Percentiles rank a stretch among this genome's conserved stretches.
These are phyloP conservation scores for Talaromyces rugulosus DNA, from an alignment of 2,329 filamentous ascomycete genomes.

Conservation along the genomic window DNA sequence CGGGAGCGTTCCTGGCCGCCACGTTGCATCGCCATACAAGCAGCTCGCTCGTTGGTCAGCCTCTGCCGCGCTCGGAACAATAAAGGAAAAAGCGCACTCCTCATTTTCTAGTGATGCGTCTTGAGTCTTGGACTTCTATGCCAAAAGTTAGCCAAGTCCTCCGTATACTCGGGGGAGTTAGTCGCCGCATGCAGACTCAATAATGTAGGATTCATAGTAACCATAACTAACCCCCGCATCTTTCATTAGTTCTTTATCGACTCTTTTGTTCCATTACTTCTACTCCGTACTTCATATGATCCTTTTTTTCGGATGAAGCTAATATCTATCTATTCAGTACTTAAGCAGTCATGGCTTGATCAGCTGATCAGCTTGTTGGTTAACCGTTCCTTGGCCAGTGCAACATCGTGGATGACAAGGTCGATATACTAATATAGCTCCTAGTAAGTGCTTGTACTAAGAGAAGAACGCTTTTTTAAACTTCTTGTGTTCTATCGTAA, in stretches of 20 bases:
- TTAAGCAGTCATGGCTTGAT: neutral
- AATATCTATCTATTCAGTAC: neutral
- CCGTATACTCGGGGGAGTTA: neutral
- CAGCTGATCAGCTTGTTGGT: neutral
- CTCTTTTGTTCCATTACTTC: neutral
- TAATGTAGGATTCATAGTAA: neutral
- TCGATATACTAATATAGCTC: neutral
- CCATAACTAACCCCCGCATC: neutral
- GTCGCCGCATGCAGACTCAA: neutral
- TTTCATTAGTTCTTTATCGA: neutral
- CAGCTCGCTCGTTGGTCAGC: neutral
- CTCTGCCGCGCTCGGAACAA: neutral
- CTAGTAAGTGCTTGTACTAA: too few relatives aligned
- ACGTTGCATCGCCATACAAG: neutral
- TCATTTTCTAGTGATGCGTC: neutral
- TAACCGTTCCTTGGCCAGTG: neutral
- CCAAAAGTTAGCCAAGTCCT: too few relatives aligned
- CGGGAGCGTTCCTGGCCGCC: neutral
- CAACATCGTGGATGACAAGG: neutral
- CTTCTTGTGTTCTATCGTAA: neutral
- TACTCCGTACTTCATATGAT: neutral
- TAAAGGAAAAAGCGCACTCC: neutral
- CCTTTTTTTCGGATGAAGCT: neutral
- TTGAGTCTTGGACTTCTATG: neutral
- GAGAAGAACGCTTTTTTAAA: neutral